Percentiles rank a stretch among this genome's conserved stretches.
Conservation (phyloP, 176 grass and related monocot species). For the Oryza longistaminata region DNA sequence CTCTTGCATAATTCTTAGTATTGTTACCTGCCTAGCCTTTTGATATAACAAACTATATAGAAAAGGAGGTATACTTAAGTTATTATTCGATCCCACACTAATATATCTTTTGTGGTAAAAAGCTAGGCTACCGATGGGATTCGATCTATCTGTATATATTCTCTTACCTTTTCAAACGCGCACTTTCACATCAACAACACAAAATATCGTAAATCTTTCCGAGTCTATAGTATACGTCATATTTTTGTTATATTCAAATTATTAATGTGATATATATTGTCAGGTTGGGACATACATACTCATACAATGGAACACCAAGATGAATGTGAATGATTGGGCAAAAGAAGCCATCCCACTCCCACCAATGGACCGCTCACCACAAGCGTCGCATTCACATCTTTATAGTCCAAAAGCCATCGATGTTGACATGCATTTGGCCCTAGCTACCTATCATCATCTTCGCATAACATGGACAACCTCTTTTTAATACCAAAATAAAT, state of each 20-base stretch:
- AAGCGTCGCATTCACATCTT: conserved; percentile 49
- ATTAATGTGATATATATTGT: not conserved
- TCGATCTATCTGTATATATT: not conserved
- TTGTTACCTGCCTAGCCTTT: not conserved
- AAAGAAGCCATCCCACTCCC: conserved; percentile 1
- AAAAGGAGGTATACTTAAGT: not conserved
- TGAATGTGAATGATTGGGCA: conserved; percentile 16
- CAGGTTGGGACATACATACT: not conserved
- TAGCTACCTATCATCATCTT: not conserved
- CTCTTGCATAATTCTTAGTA: too few relatives aligned
- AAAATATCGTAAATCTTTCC: not conserved
- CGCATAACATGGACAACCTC: not conserved
- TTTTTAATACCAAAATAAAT: not conserved
- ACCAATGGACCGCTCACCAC: conserved; percentile 21
- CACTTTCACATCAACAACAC: not conserved
- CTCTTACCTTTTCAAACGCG: not conserved
- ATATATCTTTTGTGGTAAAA: not conserved
- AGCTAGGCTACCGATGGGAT: not conserved
- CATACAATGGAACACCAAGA: not conserved
- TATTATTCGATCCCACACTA: not conserved
- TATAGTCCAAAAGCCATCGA: conserved; percentile 51
- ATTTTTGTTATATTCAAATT: not conserved
- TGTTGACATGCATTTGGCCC: conserved; percentile 22
- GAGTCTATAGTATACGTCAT: not conserved
- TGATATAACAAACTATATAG: not conserved